Evolutionary conservation across 139 green algal species (phyloP).

Genomic region (Microglena sp.): DNA sequence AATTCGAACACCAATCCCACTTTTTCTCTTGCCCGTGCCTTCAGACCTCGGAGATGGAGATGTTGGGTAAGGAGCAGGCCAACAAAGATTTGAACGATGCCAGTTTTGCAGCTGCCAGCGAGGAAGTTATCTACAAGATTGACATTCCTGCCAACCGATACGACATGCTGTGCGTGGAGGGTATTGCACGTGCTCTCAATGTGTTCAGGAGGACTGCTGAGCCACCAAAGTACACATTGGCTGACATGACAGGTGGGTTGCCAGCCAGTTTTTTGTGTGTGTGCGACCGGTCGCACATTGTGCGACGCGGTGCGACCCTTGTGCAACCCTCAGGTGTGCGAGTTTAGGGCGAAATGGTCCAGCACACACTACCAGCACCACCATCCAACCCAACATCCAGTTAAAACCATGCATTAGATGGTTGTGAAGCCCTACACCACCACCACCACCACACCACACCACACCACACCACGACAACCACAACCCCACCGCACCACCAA

Average conservation of each 20-base stretch:
- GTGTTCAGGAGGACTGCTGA: conserved; percentile 75
- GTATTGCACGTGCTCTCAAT: conserved; percentile 90
- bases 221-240: conserved; percentile 62
- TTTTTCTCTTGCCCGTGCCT: too few species aligned
- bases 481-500: too few species aligned
- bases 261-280: too few species aligned
- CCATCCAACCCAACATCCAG: too few species aligned
- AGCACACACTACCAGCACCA: too few species aligned
- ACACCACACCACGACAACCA: too few species aligned
- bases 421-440: too few species aligned
- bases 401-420: not conserved
- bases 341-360: not conserved
- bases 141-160: conserved; percentile 99
- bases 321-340: too few species aligned
- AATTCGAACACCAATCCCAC: too few species aligned
- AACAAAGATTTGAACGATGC: conserved; percentile 9
- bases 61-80: conserved; percentile 77
- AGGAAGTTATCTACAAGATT: conserved; percentile 98
- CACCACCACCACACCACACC: too few species aligned
- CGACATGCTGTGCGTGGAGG: conserved; percentile 98
- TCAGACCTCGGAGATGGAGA: conserved; percentile 85
- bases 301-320: too few species aligned
- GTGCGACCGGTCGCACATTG: too few species aligned
- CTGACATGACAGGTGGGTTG: conserved; percentile 53
- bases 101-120: conserved; percentile 36